These are phyloP conservation scores for Fusarium mexicanum DNA, from an alignment of 2,329 filamentous ascomycete genomes.

Conservation along the genomic window DNA sequence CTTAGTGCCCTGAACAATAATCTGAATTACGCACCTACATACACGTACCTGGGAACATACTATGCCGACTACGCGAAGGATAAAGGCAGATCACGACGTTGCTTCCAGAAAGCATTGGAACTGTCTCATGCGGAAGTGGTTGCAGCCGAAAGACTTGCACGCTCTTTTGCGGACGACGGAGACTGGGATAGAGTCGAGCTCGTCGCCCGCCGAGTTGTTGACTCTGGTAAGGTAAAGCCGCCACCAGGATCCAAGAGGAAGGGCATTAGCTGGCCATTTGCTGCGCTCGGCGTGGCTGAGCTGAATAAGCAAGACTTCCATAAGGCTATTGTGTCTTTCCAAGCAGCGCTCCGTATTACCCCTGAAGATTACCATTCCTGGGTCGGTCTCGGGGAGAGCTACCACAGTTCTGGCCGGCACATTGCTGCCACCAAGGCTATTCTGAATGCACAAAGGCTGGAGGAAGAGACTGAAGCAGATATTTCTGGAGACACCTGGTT, in stretches of 20 bases:
- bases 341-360: conserved; percentile 84
- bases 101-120: conserved; percentile 96
- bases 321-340: conserved; percentile 90
- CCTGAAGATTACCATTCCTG: conserved; percentile 94
- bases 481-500: conserved; percentile 83
- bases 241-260: conserved; percentile 93
- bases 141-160: conserved; percentile 87
- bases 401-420: conserved; percentile 91
- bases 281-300: conserved; percentile 91
- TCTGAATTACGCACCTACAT: conserved; percentile 87
- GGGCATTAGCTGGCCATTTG: conserved; percentile 95
- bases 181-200: conserved; percentile 98
- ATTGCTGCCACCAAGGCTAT: conserved; percentile 95
- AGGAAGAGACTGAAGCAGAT: conserved; percentile 64
- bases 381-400: conserved; percentile 96
- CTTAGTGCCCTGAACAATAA: conserved; percentile 86
- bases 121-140: conserved; percentile 86
- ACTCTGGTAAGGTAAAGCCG: conserved; percentile 92
- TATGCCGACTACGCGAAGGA: conserved; percentile 93
- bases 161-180: conserved; percentile 84
- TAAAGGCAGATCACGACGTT: conserved; percentile 84
- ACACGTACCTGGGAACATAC: conserved; percentile 89
- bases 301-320: conserved; percentile 92
- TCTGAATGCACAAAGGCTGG: conserved; percentile 81
- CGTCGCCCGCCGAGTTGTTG: conserved; percentile 87